Evolutionary conservation across 352 stramenopile genomes (phyloP), one percentile per base, ranked within the genome.

Genomic region (Bremia lactucae): DNA sequence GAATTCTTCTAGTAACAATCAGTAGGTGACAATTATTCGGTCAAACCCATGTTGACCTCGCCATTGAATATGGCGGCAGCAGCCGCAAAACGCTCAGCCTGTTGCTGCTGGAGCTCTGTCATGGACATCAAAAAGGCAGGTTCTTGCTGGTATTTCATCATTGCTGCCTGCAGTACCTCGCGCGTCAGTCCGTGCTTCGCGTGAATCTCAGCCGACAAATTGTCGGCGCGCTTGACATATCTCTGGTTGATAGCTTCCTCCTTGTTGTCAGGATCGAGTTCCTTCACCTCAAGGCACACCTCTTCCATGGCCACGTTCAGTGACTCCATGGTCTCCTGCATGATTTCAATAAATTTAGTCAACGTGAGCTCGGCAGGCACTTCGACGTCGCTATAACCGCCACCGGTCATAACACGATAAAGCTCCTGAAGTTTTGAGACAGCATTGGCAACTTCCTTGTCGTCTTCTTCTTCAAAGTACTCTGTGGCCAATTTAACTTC

Each of bases 101-200:
- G 79, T 55, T 87, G 65, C 63, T 87, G 76, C 68, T 92, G 79
- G 21, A 92, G 59, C 56, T 92, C 75, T 38, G 77, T 87, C 79
- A 92, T 89, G 46, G 73, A 65, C 68, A 83, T 87, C 40, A 92
- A 54, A 60, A 92, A 92, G 21, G 75, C 68, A 31, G 79, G 70
- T 53, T 92, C 79, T 61, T 92, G 79, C 64, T 92, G 79, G 65
- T 92, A 92, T 62, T 87, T 87, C 79, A 92, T 92, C 79, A 92
- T 92, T n/a, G 76, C 79, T 11, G 79, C 79, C 62, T 92, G 79
- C 15, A 92, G 59, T 42, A 92, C 76, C 49, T 92, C 79, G 38
- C 77, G 74, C 58, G 79, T 88, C 43, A 92, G 72, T 6, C 79
- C 79, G 56, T 92, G 76, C 66, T 92, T 82, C 49, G 78, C 76